Evolutionary conservation across 2,329 filamentous ascomycete species (phyloP).

Genomic region (Gaeumannomyces tritici): DNA sequence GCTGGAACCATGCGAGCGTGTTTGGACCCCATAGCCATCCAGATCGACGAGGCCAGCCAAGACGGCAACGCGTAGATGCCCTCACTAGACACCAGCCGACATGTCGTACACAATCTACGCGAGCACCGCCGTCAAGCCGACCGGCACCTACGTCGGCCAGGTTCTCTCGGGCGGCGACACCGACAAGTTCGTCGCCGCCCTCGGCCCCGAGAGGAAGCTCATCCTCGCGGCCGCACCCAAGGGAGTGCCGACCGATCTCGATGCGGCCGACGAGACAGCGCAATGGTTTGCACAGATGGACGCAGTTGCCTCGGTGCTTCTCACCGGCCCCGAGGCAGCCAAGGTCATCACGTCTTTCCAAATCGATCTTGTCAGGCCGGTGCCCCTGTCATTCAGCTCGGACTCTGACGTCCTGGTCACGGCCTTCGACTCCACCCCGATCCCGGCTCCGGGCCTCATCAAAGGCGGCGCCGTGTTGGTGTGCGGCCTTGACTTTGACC

Average conservation of each 20-base stretch:
- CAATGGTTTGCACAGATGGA: neutral
- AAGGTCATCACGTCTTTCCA: neutral
- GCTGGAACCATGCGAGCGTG: too few species aligned
- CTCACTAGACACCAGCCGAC: neutral
- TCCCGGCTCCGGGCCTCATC: neutral
- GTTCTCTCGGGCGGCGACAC: neutral
- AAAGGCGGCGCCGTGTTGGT: neutral
- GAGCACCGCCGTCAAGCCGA: neutral
- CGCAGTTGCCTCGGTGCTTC: neutral
- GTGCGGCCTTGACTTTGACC: neutral
- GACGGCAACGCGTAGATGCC: too few species aligned
- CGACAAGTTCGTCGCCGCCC: neutral
- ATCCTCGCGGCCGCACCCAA: neutral
- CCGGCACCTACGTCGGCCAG: neutral
- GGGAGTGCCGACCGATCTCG: neutral
- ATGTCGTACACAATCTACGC: constrained; percentile 14
- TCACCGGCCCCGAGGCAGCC: neutral
- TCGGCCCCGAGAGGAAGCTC: neutral
- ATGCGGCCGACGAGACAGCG: neutral
- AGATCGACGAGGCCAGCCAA: too few species aligned
- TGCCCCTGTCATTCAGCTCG: neutral
- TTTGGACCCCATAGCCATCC: too few species aligned
- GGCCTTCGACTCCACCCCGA: neutral
- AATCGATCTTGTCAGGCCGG: neutral
- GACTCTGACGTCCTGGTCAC: neutral